A percentile compares a stretch with the other conserved stretches of the same genome.
These are phyloP conservation scores for Letharia columbiana DNA, from an alignment of 495 filamentous ascomycete genomes.

Conservation along the genomic window DNA sequence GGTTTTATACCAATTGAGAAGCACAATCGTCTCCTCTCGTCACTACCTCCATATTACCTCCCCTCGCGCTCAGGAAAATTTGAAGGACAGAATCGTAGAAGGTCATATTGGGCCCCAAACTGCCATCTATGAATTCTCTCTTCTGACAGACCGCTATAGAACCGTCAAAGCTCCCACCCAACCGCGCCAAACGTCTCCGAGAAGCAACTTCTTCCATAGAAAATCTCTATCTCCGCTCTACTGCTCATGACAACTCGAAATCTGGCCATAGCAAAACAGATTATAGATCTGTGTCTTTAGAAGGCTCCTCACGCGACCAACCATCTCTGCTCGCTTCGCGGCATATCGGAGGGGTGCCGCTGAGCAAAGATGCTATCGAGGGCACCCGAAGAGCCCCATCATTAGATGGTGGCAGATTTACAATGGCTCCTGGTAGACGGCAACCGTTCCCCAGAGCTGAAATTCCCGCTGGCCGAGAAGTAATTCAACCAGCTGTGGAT, in stretches of 20 bases:
- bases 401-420: background rate
- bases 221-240: conserved; percentile 3
- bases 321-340: background rate
- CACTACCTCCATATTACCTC: conserved; percentile 12
- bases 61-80: background rate
- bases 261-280: background rate
- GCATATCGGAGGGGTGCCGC: background rate
- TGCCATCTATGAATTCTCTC: too few species aligned
- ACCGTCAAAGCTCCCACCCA: background rate
- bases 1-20: background rate
- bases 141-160: background rate
- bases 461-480: background rate
- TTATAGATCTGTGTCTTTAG: background rate
- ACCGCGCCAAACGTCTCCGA: conserved; percentile 14
- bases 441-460: background rate
- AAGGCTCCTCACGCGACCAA: background rate
- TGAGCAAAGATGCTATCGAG: conserved; percentile 7
- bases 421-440: background rate
- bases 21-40: background rate
- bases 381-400: background rate
- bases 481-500: background rate
- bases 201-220: conserved; percentile 5
- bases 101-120: background rate
- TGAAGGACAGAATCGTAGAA: conserved; percentile 1
- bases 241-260: conserved; percentile 3